These are phyloP conservation scores for Botryosphaeria dothidea DNA, from an alignment of 2,329 filamentous ascomycete genomes.

Conservation along the genomic window DNA sequence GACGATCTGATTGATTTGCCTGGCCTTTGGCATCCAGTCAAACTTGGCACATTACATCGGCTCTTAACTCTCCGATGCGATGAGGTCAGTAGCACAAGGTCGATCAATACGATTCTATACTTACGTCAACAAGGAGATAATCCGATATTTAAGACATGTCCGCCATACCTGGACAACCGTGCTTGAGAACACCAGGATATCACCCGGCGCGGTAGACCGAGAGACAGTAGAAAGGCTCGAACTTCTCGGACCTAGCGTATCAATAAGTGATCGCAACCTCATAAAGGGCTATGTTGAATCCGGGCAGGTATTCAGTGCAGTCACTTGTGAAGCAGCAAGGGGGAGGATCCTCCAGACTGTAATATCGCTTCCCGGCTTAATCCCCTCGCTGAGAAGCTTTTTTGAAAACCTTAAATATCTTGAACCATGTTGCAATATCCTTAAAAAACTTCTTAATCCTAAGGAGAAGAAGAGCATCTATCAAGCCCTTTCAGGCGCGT, in stretches of 20 bases:
- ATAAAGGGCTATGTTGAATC: neutral
- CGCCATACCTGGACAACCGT: neutral
- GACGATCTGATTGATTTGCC: slow-evolving; percentile 25
- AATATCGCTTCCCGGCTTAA: slow-evolving; percentile 16
- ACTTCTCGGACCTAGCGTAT: slow-evolving; percentile 17
- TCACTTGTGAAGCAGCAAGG: neutral
- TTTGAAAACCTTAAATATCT: slow-evolving; percentile 27
- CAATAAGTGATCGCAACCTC: neutral
- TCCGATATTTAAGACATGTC: slow-evolving; percentile 20
- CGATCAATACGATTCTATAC: neutral
- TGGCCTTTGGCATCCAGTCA: slow-evolving; percentile 24
- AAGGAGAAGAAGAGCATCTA: slow-evolving; percentile 20
- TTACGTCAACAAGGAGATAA: slow-evolving; percentile 18
- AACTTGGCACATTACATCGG: slow-evolving; percentile 26
- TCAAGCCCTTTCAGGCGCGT: slow-evolving; percentile 19
- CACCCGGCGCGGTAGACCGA: slow-evolving; percentile 9
- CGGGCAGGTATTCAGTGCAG: slow-evolving; percentile 4
- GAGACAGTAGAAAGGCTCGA: slow-evolving; percentile 21
- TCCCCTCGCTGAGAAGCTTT: slow-evolving; percentile 23
- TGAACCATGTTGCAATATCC: slow-evolving; percentile 22
- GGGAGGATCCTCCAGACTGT: neutral
- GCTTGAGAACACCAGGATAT: neutral
- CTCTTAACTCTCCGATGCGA: slow-evolving; percentile 26
- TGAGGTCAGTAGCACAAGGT: slow-evolving; percentile 20
- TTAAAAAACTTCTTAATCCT: slow-evolving; percentile 16